phyloP scores from a whole-genome alignment of 2,329 filamentous ascomycete genomes.

The Macrophomina phaseolina region DNA sequence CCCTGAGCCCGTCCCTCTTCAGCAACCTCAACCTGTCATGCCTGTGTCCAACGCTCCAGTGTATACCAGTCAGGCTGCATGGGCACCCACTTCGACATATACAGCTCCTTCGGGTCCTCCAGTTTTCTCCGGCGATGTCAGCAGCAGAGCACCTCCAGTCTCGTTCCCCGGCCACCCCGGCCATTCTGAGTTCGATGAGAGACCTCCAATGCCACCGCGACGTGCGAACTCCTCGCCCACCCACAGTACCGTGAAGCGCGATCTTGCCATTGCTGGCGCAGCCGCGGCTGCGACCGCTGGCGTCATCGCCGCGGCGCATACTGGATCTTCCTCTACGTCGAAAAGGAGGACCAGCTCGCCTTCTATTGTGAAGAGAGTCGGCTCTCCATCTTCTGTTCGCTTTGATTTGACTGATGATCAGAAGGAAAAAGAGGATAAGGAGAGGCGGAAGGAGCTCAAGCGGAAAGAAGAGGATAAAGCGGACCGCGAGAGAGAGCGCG shows the following conservation, averaged over 20 bases:
- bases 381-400: conserved; percentile 55
- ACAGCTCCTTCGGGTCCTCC: conserved; percentile 48
- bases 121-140: conserved; percentile 42
- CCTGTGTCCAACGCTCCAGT: conserved; percentile 71
- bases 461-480: conserved; percentile 30
- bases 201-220: conserved; percentile 39
- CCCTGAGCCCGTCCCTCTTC: conserved; percentile 67
- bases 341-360: conserved; percentile 20
- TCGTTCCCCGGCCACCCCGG: background rate
- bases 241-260: conserved; percentile 46
- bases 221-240: conserved; percentile 57
- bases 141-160: conserved; percentile 29
- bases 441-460: conserved; percentile 42
- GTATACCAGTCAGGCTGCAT: conserved; percentile 58
- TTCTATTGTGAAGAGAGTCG: conserved; percentile 30
- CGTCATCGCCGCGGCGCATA: conserved; percentile 31
- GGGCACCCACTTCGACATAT: conserved; percentile 43
- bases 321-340: conserved; percentile 4
- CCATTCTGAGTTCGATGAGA: conserved; percentile 21
- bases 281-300: conserved; percentile 51
- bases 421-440: conserved; percentile 53
- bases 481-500: conserved; percentile 32
- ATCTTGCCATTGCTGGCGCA: conserved; percentile 51
- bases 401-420: conserved; percentile 65
- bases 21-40: conserved; percentile 80